phyloP scores from a whole-genome alignment of 768 basidiomycete genomes.

The Steccherinum ochraceum region DNA sequence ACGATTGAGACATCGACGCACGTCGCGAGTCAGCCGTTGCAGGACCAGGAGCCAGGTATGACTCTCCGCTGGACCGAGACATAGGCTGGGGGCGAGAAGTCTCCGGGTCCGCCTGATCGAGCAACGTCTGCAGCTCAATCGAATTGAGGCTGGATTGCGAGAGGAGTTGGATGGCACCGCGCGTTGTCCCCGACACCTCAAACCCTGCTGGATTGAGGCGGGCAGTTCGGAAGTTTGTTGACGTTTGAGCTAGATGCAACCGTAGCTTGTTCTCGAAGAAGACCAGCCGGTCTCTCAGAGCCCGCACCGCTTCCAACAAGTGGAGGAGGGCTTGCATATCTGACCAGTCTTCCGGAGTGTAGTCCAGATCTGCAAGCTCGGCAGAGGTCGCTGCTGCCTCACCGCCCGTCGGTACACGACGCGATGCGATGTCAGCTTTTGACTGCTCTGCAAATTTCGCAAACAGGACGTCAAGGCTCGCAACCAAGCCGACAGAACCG shows the following conservation, averaged over 20 bases:
- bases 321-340: slow-evolving; percentile 79
- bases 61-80: slow-evolving; percentile 10
- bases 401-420: slow-evolving; percentile 15
- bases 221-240: slow-evolving; percentile 51
- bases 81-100: slow-evolving; percentile 3
- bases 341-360: slow-evolving; percentile 84
- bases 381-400: slow-evolving; percentile 30
- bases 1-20: slow-evolving; percentile 20
- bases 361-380: slow-evolving; percentile 75
- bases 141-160: slow-evolving; percentile 84
- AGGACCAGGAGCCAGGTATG: slow-evolving; percentile 12
- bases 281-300: slow-evolving; percentile 59
- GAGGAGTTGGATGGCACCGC: slow-evolving; percentile 67
- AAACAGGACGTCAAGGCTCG: slow-evolving; percentile 68
- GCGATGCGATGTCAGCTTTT: slow-evolving; percentile 42
- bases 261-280: slow-evolving; percentile 69
- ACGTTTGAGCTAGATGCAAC: slow-evolving; percentile 49
- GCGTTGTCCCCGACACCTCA: slow-evolving; percentile 49
- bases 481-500: slow-evolving; percentile 66
- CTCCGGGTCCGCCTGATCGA: slow-evolving; percentile 48
- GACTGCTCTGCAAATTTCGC: slow-evolving; percentile 62
- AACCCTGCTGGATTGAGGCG: slow-evolving; percentile 48
- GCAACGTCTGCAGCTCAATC: slow-evolving; percentile 57
- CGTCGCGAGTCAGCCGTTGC: slow-evolving; percentile 23
- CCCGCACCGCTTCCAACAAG: slow-evolving; percentile 74